A percentile compares a stretch with the other conserved stretches of the same genome.
These are phyloP conservation scores for Castanospermum australe DNA, from an alignment of 306 rosid species.

Conservation along the genomic window DNA sequence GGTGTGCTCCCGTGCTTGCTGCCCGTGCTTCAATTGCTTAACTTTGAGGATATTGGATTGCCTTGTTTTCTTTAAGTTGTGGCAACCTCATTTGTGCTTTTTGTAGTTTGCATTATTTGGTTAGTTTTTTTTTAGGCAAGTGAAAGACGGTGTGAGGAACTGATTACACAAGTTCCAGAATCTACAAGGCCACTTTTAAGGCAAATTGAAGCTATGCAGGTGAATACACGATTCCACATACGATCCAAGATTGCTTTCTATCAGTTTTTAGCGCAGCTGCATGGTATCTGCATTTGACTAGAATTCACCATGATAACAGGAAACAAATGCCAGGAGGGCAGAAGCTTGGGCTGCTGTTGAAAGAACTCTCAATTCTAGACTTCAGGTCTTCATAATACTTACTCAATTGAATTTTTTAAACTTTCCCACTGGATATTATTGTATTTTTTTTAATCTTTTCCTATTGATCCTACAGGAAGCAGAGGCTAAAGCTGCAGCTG, in stretches of 20 bases:
- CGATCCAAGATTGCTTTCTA: conserved; percentile 5
- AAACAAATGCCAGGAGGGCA: conserved; percentile 84
- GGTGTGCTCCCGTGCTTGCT: conserved; percentile 47
- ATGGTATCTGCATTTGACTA: conserved; percentile 28
- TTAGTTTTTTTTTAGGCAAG: conserved; percentile 68
- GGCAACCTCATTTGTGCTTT: conserved; percentile 4
- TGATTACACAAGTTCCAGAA: conserved; percentile 97
- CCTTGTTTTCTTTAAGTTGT: conserved; percentile 22
- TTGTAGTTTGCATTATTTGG: conserved; percentile 31
- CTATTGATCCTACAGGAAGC: conserved; percentile 75
- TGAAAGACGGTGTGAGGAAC: conserved; percentile 96
- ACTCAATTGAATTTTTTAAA: conserved; percentile 15
- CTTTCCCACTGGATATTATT: not conserved
- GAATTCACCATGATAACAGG: conserved; percentile 58
- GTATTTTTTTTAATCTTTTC: conserved; percentile 25
- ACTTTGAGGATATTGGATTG: conserved; percentile 1
- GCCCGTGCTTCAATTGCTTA: conserved; percentile 15
- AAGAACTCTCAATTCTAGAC: conserved; percentile 89
- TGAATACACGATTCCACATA: conserved; percentile 25
- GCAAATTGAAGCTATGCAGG: conserved; percentile 99
- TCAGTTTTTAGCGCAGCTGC: conserved; percentile 25
- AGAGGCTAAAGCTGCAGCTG: conserved; percentile 89
- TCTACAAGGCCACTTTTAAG: conserved; percentile 97
- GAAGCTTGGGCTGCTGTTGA: conserved; percentile 99
- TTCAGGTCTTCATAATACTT: conserved; percentile 64